Evolutionary conservation across 352 stramenopile species (phyloP).

Genomic region (Pythium grandisporangium): DNA sequence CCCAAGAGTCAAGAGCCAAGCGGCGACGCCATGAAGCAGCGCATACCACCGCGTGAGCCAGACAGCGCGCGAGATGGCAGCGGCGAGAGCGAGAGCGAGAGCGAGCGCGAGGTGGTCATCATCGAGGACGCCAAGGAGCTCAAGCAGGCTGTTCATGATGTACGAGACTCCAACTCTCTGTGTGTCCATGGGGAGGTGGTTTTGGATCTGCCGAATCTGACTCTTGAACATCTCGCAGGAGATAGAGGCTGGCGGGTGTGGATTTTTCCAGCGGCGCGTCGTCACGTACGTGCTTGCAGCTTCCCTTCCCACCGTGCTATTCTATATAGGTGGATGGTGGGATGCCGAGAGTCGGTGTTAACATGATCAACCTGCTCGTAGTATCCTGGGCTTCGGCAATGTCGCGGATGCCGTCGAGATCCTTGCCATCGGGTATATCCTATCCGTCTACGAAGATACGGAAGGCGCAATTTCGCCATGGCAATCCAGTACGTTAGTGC

Average conservation of each 20-base stretch:
- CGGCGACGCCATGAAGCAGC: too few species aligned
- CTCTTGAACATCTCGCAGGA: constrained; percentile 22
- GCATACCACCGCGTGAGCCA: too few species aligned
- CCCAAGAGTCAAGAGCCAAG: too few species aligned
- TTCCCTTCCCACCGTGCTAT: too few species aligned
- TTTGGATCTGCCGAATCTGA: background rate
- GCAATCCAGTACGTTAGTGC: constrained; percentile 47
- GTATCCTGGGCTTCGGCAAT: constrained; percentile 75
- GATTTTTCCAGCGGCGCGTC: constrained; percentile 57
- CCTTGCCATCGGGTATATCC: constrained; percentile 85
- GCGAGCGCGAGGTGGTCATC: constrained; percentile 10
- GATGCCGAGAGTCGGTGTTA: too few species aligned
- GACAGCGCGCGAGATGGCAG: too few species aligned
- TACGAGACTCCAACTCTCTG: constrained; percentile 3
- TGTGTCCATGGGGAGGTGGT: background rate
- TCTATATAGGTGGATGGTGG: too few species aligned
- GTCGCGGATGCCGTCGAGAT: constrained; percentile 88
- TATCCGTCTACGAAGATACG: constrained; percentile 63
- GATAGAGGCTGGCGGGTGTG: constrained; percentile 67
- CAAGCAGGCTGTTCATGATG: constrained; percentile 54
- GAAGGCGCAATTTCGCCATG: constrained; percentile 58
- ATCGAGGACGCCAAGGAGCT: constrained; percentile 54
- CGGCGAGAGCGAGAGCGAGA: too few species aligned
- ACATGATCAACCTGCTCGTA: too few species aligned
- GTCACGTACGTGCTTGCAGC: constrained; percentile 59